phyloP scores from a whole-genome alignment of 345 rosid genomes.

The Gossypium turneri region DNA sequence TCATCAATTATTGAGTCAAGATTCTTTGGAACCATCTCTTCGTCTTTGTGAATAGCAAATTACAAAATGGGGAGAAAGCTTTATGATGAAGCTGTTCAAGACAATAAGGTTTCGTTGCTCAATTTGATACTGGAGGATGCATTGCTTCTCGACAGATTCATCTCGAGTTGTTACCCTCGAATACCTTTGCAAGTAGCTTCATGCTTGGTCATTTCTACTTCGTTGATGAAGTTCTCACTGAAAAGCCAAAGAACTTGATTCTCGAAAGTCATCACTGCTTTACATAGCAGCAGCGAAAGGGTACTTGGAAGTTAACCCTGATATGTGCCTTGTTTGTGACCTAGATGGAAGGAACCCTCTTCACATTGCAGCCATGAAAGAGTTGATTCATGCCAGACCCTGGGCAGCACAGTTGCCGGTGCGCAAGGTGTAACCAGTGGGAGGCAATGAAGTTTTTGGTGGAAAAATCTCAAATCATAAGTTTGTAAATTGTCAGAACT shows the following conservation, averaged over 20 bases:
- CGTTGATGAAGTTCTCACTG: slow-evolving; percentile 15
- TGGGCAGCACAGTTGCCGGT: slow-evolving; percentile 3
- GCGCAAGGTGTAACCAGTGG: neutral
- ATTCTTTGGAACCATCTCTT: neutral
- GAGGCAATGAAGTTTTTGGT: neutral
- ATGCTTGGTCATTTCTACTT: slow-evolving; percentile 23
- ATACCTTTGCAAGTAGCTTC: slow-evolving; percentile 32
- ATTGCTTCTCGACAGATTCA: slow-evolving; percentile 25
- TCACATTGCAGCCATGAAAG: slow-evolving; percentile 30
- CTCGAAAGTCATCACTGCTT: slow-evolving; percentile 22
- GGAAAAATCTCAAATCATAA: slow-evolving; percentile 2
- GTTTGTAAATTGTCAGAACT: neutral
- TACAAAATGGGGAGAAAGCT: slow-evolving; percentile 20
- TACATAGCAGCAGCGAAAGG: slow-evolving; percentile 37
- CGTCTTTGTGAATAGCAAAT: neutral
- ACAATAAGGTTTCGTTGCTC: slow-evolving; percentile 3
- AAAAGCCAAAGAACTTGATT: slow-evolving; percentile 21
- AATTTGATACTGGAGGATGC: slow-evolving; percentile 25
- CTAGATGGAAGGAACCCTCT: slow-evolving; percentile 28
- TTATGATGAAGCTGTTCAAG: slow-evolving; percentile 20
- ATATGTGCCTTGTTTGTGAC: slow-evolving; percentile 14
- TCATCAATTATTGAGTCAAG: neutral
- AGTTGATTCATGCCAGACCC: slow-evolving; percentile 10
- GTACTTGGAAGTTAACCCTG: slow-evolving; percentile 3
- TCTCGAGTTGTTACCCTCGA: slow-evolving; percentile 10